These are phyloP conservation scores for Leccinum olivaceopallidum DNA, from an alignment of 768 basidiomycete species.

Conservation along the genomic window DNA sequence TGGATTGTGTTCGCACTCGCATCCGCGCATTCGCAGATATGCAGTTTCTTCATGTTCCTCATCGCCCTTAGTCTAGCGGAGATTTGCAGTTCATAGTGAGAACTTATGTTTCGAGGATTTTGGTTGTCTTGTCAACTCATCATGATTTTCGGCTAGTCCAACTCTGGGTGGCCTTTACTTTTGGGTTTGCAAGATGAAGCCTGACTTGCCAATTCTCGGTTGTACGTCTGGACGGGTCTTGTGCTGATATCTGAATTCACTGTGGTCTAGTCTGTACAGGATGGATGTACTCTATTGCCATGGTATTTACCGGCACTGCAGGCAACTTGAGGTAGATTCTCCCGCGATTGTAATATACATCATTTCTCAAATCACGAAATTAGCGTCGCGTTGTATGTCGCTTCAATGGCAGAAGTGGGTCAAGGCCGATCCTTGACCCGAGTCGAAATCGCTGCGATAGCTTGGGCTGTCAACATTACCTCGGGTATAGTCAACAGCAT, in stretches of 20 bases:
- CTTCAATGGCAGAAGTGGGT: constrained; percentile 52
- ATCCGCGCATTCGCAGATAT: constrained; percentile 38
- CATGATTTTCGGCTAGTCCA: constrained; percentile 35
- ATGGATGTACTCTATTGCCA: constrained; percentile 60
- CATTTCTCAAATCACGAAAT: background rate
- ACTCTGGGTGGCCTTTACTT: constrained; percentile 63
- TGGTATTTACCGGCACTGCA: constrained; percentile 60
- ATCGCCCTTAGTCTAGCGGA: constrained; percentile 58
- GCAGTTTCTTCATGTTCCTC: constrained; percentile 58
- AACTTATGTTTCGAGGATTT: background rate
- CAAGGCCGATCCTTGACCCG: constrained; percentile 44
- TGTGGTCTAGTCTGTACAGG: constrained; percentile 43
- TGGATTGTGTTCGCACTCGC: too few relatives aligned
- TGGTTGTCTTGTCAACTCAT: constrained; percentile 1
- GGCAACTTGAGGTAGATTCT: constrained; percentile 49
- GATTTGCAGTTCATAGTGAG: constrained; percentile 59
- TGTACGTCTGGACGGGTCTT: constrained; percentile 36
- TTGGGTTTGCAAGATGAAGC: constrained; percentile 64
- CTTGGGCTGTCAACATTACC: constrained; percentile 57
- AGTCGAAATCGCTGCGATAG: constrained; percentile 52
- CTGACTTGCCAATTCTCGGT: constrained; percentile 50
- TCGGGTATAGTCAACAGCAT: constrained; percentile 56
- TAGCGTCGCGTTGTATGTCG: constrained; percentile 55
- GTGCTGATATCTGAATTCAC: background rate
- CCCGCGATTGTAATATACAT: background rate